phyloP scores from a whole-genome alignment of 2,329 filamentous ascomycete species.

The Alternaria dauci region DNA sequence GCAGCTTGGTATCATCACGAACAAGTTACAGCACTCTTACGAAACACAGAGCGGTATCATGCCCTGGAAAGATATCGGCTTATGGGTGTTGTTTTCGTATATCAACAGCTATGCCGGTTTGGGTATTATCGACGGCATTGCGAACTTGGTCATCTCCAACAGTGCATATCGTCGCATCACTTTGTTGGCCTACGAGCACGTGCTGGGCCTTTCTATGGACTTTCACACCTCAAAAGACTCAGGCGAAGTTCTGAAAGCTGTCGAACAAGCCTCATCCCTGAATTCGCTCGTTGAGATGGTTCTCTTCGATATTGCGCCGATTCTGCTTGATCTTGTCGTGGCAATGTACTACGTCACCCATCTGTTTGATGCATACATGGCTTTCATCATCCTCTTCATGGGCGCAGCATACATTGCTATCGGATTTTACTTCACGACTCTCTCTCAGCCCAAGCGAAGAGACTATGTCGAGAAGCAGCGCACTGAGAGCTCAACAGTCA shows the following conservation, averaged over 20 bases:
- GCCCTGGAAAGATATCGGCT: conserved; percentile 62
- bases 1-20: conserved; percentile 80
- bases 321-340: conserved; percentile 67
- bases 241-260: conserved; percentile 69
- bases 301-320: conserved; percentile 68
- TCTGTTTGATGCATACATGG: conserved; percentile 67
- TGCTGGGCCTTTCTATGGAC: conserved; percentile 74
- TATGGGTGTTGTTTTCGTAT: conserved; percentile 60
- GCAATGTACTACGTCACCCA: conserved; percentile 68
- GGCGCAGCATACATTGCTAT: conserved; percentile 61
- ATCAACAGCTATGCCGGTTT: conserved; percentile 63
- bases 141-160: conserved; percentile 65
- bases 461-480: conserved; percentile 56
- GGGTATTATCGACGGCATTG: conserved; percentile 58
- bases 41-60: conserved; percentile 53
- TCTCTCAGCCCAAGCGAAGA: conserved; percentile 52
- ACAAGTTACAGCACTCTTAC: conserved; percentile 62
- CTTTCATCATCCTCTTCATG: conserved; percentile 51
- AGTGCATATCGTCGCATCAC: conserved; percentile 66
- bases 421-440: conserved; percentile 55
- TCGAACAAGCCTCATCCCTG: conserved; percentile 69
- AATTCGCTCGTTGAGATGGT: conserved; percentile 67
- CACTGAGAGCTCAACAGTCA: conserved; percentile 62
- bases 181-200: conserved; percentile 69
- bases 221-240: conserved; percentile 73